phyloP scores from a whole-genome alignment of 768 basidiomycete species.

The Collybiopsis luxurians region DNA sequence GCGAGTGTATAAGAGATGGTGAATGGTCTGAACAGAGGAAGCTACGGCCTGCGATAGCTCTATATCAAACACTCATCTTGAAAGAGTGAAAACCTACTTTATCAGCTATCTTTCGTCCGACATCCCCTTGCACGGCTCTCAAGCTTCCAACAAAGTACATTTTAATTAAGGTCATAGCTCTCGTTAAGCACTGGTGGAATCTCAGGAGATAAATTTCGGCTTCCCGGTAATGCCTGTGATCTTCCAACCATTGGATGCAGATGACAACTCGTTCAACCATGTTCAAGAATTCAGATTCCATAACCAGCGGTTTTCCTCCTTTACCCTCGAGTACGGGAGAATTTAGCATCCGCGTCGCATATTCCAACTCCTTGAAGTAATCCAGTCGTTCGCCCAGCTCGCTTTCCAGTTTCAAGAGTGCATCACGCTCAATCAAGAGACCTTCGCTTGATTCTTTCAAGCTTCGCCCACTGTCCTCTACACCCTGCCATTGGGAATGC shows the following conservation, averaged over 20 bases:
- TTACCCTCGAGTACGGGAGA: conserved; percentile 45
- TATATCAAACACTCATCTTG: not conserved
- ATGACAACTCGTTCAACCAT: conserved; percentile 97
- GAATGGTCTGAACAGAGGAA: conserved; percentile 60
- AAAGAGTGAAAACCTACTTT: conserved; percentile 43
- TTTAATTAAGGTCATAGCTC: conserved; percentile 97
- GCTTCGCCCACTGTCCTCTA: conserved; percentile 91
- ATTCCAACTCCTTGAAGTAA: conserved; percentile 94
- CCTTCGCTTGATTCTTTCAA: conserved; percentile 90
- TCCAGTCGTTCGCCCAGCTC: conserved; percentile 79
- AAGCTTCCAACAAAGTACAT: conserved; percentile 93
- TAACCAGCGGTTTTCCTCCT: conserved; percentile 79
- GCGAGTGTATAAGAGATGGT: conserved; percentile 85
- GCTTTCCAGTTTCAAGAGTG: conserved; percentile 74
- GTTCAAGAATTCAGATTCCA: conserved; percentile 88
- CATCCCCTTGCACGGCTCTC: conserved; percentile 73
- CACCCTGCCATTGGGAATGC: conserved; percentile 80
- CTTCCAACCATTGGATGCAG: conserved; percentile 87
- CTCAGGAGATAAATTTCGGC: conserved; percentile 93
- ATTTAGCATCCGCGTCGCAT: conserved; percentile 91
- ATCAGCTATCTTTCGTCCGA: conserved; percentile 71
- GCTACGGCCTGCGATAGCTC: conserved; percentile 48
- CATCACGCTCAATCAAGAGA: conserved; percentile 88
- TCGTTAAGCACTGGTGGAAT: conserved; percentile 97
- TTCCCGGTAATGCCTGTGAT: conserved; percentile 87